Conservation (phyloP, 495 filamentous ascomycete genomes). For the Talaromyces proteolyticus region DNA sequence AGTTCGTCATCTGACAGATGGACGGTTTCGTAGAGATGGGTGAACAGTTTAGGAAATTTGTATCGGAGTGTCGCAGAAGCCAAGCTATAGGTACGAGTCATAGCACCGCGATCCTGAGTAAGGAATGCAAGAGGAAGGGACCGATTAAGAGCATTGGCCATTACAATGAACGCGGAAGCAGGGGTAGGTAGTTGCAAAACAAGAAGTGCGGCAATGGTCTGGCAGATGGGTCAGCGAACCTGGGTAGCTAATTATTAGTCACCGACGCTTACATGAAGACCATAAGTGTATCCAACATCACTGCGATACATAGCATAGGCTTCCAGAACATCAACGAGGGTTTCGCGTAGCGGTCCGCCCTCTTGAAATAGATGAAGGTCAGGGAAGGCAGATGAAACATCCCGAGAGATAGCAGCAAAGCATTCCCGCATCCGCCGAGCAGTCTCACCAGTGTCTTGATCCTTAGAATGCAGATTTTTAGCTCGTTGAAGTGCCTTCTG, state of each 20-base stretch:
- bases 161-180: conserved; percentile 67
- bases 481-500: conserved; percentile 72
- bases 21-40: conserved; percentile 55
- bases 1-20: conserved; percentile 39
- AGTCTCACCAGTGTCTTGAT: conserved; percentile 40
- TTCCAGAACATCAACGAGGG: conserved; percentile 72
- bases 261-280: conserved; percentile 62
- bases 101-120: conserved; percentile 67
- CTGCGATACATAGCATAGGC: conserved; percentile 92
- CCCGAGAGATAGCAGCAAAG: conserved; percentile 64
- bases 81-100: conserved; percentile 64
- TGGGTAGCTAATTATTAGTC: background rate
- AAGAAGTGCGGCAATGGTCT: conserved; percentile 82
- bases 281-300: conserved; percentile 86
- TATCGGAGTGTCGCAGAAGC: conserved; percentile 63
- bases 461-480: conserved; percentile 52
- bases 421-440: conserved; percentile 47
- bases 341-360: conserved; percentile 67
- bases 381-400: conserved; percentile 67
- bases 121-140: conserved; percentile 84
- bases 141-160: conserved; percentile 87
- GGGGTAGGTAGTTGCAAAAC: conserved; percentile 74
- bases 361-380: conserved; percentile 82
- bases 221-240: conserved; percentile 14
- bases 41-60: conserved; percentile 65